A percentile compares a stretch with the other conserved stretches of the same genome.
These are phyloP conservation scores for Phytophthora colocasiae DNA, from an alignment of 352 stramenopile species.

Conservation along the genomic window DNA sequence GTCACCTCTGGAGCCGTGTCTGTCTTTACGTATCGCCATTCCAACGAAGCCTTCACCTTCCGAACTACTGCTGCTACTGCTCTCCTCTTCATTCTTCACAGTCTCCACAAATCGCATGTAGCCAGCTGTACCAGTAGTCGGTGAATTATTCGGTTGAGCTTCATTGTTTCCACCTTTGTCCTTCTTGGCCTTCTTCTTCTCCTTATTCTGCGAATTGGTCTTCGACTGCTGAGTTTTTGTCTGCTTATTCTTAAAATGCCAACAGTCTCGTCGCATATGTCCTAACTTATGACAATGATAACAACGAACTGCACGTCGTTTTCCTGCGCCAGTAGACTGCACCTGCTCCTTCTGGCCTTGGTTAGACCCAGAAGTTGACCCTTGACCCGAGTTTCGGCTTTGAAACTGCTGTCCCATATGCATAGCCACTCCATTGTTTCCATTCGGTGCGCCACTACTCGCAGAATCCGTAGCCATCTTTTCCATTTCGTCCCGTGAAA, in stretches of 20 bases:
- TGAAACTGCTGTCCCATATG: background rate
- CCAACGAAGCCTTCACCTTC: background rate
- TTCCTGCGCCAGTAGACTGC: background rate
- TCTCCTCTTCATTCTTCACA: too few species aligned
- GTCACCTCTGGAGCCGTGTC: background rate
- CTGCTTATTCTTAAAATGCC: conserved; percentile 10
- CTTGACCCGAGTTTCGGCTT: too few species aligned
- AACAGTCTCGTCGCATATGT: background rate
- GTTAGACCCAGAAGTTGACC: too few species aligned
- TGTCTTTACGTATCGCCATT: background rate
- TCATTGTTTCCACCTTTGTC: too few species aligned
- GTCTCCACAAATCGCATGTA: conserved; percentile 4
- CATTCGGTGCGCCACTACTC: too few species aligned
- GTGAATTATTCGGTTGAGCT: background rate
- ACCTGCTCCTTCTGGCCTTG: too few species aligned
- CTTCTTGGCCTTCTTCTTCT: too few species aligned
- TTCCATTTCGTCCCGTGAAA: too few species aligned
- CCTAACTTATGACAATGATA: conserved; percentile 7
- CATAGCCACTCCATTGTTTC: background rate
- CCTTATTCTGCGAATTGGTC: too few species aligned
- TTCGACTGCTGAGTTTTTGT: too few species aligned
- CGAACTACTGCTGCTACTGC: conserved; percentile 7
- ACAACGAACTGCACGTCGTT: conserved; percentile 1
- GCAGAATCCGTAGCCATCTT: too few species aligned
- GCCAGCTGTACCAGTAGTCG: background rate